Evolutionary conservation across 768 basidiomycete species (phyloP).

Genomic region (Clitopilus hobsonii): DNA sequence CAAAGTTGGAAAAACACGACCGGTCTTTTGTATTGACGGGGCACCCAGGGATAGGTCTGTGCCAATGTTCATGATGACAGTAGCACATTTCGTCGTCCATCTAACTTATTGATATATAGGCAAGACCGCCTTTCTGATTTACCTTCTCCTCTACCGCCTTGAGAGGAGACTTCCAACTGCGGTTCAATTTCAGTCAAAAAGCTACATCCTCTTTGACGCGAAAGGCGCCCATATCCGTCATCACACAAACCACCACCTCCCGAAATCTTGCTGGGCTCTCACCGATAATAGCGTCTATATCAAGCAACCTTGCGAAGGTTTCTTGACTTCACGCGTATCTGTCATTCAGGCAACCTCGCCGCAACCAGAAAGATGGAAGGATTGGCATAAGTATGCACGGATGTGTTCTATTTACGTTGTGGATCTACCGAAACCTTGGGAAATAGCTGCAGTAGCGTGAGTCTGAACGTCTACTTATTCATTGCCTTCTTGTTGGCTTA

Average conservation of each 20-base stretch:
- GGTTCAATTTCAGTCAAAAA: background rate
- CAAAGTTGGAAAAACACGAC: background rate
- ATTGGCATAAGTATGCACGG: background rate
- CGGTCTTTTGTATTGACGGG: background rate
- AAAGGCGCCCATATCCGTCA: background rate
- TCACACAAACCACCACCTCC: background rate
- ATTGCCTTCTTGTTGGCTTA: background rate
- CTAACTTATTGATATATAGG: background rate
- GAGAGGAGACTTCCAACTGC: conserved; percentile 1
- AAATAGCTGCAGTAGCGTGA: conserved; percentile 1
- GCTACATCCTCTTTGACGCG: background rate
- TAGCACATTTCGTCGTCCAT: background rate
- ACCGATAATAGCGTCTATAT: background rate
- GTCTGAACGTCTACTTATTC: background rate
- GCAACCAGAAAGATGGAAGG: background rate
- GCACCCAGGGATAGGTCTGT: background rate
- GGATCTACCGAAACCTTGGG: background rate
- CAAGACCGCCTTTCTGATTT: conserved; percentile 2
- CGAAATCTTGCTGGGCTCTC: background rate
- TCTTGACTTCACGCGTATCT: background rate
- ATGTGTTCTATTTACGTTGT: background rate
- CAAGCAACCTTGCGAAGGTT: background rate
- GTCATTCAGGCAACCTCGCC: background rate
- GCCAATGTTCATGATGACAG: background rate
- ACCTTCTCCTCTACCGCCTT: conserved; percentile 1